Evolutionary conservation across 2,329 filamentous ascomycete genomes (phyloP).

Genomic region (Botrytis pseudocinerea): DNA sequence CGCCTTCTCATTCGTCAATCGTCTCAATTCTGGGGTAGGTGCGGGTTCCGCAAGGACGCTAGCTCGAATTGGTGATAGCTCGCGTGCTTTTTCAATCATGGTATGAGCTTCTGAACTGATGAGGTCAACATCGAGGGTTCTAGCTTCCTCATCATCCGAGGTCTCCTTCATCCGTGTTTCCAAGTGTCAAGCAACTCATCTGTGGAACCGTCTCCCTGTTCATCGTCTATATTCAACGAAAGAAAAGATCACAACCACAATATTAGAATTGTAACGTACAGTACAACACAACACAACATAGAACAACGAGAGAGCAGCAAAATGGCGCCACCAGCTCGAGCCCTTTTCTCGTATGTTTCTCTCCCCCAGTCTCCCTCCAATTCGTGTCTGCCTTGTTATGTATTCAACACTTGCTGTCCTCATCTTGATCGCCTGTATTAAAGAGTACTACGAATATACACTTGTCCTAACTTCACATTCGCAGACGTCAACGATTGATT

Average conservation of each 20-base stretch:
- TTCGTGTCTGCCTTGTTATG: not conserved
- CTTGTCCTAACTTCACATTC: constrained; percentile 26
- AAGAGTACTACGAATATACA: not conserved
- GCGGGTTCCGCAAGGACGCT: not conserved
- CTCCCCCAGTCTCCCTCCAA: not conserved
- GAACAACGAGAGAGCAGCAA: not conserved
- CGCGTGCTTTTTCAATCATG: constrained; percentile 16
- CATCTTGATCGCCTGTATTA: not conserved
- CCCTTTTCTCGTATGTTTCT: constrained; percentile 20
- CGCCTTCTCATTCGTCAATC: not conserved
- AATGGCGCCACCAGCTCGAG: constrained; percentile 23
- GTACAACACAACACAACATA: not conserved
- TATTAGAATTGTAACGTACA: not conserved
- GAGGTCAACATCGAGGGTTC: not conserved
- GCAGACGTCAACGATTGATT: constrained; percentile 36
- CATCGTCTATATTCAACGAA: not conserved
- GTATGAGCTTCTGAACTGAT: not conserved
- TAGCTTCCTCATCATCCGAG: not conserved
- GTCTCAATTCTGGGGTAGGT: not conserved
- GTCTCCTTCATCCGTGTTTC: not conserved
- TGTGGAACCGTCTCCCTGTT: not conserved
- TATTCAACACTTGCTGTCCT: not conserved
- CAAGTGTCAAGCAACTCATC: no score
- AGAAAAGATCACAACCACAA: not conserved
- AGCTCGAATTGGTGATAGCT: constrained; percentile 9